Evolutionary conservation across 164 flowering plant species (phyloP), one percentile per base, ranked within the genome.

Genomic region (Berberis vulgaris): DNA sequence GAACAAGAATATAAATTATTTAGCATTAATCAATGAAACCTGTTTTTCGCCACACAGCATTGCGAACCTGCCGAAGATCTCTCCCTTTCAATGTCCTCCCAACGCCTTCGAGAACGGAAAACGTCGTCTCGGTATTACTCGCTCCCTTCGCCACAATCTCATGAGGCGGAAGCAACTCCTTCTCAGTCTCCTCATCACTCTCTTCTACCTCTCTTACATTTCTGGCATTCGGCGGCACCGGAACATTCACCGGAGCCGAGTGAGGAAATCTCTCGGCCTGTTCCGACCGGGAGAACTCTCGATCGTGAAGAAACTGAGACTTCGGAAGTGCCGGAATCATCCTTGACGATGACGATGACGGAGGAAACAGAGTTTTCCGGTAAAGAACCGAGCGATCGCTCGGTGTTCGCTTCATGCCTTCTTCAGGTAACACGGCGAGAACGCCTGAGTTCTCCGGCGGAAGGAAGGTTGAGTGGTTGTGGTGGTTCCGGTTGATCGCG

Each of bases 31-130:
- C 88, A 54, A 85, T 78, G 74, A 89, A 89, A 54, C 94, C 94
- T 66, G 97, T 89, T 67, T 72, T 58, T 42, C 81, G 81, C 80
- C 77, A 86, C 56, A 87, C 80, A 10, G 89, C 91, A 55, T 89
- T 86, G 39, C 97, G 76, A 41, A 87, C 94, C 73, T 74, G 85
- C 3, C 88, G 74, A 39, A 87, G 79, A 86, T 89, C 97, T 61
- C 97, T 79, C 61, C 97, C 97, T 65, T 89, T 89, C 64, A 89
- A 69, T 1, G 97, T 89, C 75, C 97, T 80, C 13, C 97, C 97
- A 7, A 68, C 87, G 39, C 96, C 96, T 80, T 89, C 96, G 9
- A 87, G 80, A 65, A 89, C 86, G 40, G 96, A 89, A 66, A 79
- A 87, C 1, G 94, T 78, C 9, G 85, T 77, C 61, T 41, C 75